A percentile compares a stretch with the other conserved stretches of the same genome.
phyloP scores from a whole-genome alignment of 106 monocot species.

The Phalaenopsis aphrodite region DNA sequence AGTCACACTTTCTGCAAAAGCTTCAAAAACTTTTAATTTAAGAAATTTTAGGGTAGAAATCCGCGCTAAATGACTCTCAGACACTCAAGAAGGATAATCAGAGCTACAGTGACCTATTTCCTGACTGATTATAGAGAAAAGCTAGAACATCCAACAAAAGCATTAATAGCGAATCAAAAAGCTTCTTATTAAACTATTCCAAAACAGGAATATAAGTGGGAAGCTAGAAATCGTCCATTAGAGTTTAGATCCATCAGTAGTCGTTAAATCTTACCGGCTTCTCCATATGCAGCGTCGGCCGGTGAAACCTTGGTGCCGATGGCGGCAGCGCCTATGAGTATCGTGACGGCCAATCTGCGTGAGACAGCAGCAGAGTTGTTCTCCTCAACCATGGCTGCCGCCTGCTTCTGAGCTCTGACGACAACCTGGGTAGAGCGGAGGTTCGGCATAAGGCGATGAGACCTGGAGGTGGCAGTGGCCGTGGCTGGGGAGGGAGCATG shows the following conservation, averaged over 20 bases:
- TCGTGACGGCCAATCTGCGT: conserved; percentile 63
- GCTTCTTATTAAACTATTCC: neutral
- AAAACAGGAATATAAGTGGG: no score
- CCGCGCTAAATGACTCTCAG: no score
- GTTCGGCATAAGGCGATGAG: conserved; percentile 15
- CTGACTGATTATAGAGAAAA: no score
- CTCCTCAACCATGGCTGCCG: conserved; percentile 4
- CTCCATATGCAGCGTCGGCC: conserved; percentile 87
- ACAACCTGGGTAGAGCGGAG: conserved; percentile 37
- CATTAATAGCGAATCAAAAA: neutral
- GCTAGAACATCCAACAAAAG: no score
- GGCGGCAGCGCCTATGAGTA: conserved; percentile 70
- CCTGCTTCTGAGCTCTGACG: conserved; percentile 65
- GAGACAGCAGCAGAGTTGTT: conserved; percentile 34
- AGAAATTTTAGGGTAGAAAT: no score
- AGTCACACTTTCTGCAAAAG: no score
- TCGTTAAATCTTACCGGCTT: conserved; percentile 47
- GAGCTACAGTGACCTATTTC: no score
- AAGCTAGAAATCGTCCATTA: no score
- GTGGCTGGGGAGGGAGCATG: conserved; percentile 28
- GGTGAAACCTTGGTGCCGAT: conserved; percentile 59
- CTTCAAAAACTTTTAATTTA: no score
- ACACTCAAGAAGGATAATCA: no score
- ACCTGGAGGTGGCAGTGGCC: conserved; percentile 14
- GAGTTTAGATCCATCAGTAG: neutral